Conservation (phyloP, 768 basidiomycete species). For the Russula compacta region DNA sequence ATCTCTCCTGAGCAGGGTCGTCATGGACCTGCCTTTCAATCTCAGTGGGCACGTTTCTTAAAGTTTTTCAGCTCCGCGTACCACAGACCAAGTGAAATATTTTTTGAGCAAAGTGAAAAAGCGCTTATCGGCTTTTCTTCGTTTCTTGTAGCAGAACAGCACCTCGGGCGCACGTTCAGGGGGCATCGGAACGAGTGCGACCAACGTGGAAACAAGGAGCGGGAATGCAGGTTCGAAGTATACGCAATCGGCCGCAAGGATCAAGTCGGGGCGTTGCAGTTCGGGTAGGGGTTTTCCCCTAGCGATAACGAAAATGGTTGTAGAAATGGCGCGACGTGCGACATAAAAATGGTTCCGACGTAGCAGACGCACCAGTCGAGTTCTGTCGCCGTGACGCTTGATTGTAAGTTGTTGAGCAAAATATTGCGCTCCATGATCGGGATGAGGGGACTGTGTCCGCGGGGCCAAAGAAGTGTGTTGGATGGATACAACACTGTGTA, state of each 20-base stretch:
- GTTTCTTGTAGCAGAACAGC: slow-evolving; percentile 89
- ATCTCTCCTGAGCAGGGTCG: slow-evolving; percentile 49
- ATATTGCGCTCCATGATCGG: slow-evolving; percentile 75
- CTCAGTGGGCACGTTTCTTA: not conserved
- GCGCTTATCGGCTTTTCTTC: slow-evolving; percentile 85
- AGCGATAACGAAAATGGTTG: not conserved
- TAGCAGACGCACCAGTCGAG: slow-evolving; percentile 62
- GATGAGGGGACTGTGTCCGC: slow-evolving; percentile 51
- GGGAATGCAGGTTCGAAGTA: slow-evolving; percentile 94
- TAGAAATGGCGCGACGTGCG: no score
- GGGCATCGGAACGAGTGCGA: slow-evolving; percentile 40
- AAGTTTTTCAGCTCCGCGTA: slow-evolving; percentile 23
- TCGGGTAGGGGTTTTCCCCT: slow-evolving; percentile 61
- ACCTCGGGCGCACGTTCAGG: slow-evolving; percentile 42
- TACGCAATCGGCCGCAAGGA: slow-evolving; percentile 91
- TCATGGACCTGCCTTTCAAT: slow-evolving; percentile 41
- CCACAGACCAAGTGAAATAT: slow-evolving; percentile 64
- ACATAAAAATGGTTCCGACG: no score
- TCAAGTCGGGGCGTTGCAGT: slow-evolving; percentile 44
- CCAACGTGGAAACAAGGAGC: slow-evolving; percentile 71
- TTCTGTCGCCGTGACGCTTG: slow-evolving; percentile 51
- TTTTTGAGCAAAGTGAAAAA: slow-evolving; percentile 78
- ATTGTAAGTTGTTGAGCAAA: slow-evolving; percentile 47
- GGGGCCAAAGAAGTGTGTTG: not conserved
- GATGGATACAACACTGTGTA: no score